Conservation (phyloP, 139 green algal species). For the Micractinium sp. region DNA sequence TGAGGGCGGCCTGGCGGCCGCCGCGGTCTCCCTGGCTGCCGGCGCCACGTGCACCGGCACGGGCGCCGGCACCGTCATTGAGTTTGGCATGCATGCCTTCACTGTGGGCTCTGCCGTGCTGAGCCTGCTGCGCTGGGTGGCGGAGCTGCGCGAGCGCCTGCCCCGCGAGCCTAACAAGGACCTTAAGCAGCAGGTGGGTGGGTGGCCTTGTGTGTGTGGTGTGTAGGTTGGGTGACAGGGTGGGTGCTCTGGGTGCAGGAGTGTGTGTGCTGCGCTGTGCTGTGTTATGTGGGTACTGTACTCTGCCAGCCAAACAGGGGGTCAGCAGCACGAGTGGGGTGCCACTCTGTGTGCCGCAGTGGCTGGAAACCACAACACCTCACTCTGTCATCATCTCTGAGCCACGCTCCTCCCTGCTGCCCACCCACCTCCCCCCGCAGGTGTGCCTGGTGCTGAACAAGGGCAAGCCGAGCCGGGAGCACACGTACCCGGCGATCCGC, state of each 20-base stretch:
- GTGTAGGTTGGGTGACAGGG: too few relatives aligned
- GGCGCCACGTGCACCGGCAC: not conserved
- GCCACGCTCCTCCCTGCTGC: not conserved
- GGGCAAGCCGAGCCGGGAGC: slow-evolving; percentile 55
- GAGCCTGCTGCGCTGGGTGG: slow-evolving; percentile 54
- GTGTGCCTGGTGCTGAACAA: slow-evolving; percentile 57
- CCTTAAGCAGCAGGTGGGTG: slow-evolving; percentile 15
- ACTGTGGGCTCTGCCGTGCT: slow-evolving; percentile 56
- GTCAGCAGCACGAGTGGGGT: too few relatives aligned
- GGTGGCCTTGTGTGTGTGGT: not conserved
- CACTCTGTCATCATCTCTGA: not conserved
- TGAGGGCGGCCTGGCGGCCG: not conserved
- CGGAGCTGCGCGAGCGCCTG: slow-evolving; percentile 53
- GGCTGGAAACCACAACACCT: not conserved
- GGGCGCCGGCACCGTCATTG: slow-evolving; percentile 40
- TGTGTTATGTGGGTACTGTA: too few relatives aligned
- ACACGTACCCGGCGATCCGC: slow-evolving; percentile 54
- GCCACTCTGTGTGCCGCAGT: too few relatives aligned
- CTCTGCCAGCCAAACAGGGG: too few relatives aligned
- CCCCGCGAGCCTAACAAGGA: slow-evolving; percentile 26
- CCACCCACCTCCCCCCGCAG: not conserved
- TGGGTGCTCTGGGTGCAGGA: too few relatives aligned
- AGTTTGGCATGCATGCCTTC: slow-evolving; percentile 68
- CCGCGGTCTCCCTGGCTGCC: not conserved
- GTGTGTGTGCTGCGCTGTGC: too few relatives aligned